Conservation (phyloP, 208 protist genomes). For the Crithidia sp. region DNA sequence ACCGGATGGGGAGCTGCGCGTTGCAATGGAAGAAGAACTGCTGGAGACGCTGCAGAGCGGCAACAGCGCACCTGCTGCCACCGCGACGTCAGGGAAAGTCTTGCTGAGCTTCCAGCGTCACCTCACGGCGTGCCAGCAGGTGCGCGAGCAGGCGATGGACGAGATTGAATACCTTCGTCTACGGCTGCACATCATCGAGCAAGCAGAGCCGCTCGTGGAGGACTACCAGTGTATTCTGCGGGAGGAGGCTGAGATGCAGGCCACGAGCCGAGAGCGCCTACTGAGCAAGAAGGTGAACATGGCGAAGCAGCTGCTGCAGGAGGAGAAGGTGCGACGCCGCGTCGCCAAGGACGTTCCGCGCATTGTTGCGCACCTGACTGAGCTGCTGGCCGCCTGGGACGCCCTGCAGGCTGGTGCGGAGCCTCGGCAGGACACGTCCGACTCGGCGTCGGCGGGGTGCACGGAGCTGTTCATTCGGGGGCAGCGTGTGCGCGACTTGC, state of each 20-base stretch:
- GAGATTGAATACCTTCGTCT: slow-evolving; percentile 34
- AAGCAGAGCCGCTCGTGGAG: slow-evolving; percentile 45
- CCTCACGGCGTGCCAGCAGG: slow-evolving; percentile 35
- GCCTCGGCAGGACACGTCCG: slow-evolving; percentile 12
- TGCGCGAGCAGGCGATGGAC: slow-evolving; percentile 34
- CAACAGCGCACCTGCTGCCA: background rate
- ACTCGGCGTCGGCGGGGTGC: background rate
- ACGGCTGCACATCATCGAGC: slow-evolving; percentile 46
- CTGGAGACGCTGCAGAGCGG: slow-evolving; percentile 24
- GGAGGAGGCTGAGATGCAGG: slow-evolving; percentile 52
- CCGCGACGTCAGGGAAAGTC: slow-evolving; percentile 2
- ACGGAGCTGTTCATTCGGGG: slow-evolving; percentile 29
- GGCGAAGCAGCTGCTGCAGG: slow-evolving; percentile 82
- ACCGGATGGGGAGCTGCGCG: slow-evolving; percentile 33
- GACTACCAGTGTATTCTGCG: slow-evolving; percentile 46
- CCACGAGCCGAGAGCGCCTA: slow-evolving; percentile 69
- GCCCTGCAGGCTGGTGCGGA: slow-evolving; percentile 33
- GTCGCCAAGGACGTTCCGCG: slow-evolving; percentile 68
- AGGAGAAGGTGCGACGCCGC: slow-evolving; percentile 67
- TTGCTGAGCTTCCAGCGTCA: slow-evolving; percentile 37
- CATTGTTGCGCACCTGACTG: slow-evolving; percentile 52
- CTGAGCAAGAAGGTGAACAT: slow-evolving; percentile 85
- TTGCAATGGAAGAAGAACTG: slow-evolving; percentile 39
- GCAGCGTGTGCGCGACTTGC: slow-evolving; percentile 35
- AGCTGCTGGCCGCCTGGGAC: slow-evolving; percentile 50